Conservation (phyloP, 768 basidiomycete species). For the Agrocybe pediades region DNA sequence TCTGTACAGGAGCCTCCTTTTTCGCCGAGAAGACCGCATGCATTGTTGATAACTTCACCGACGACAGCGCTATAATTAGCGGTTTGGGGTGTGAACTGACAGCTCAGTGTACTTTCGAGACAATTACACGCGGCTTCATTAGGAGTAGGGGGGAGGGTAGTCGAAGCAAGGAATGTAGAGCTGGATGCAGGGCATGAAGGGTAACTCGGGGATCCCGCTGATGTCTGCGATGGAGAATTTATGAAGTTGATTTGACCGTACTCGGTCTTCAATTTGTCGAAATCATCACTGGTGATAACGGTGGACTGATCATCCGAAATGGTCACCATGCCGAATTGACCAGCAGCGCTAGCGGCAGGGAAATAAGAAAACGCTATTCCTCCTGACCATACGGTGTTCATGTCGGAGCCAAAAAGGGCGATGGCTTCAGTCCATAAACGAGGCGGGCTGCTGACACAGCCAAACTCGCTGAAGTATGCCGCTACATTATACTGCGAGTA, state of each 20-base stretch:
- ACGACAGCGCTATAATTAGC: conserved; percentile 60
- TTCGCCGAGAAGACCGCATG: conserved; percentile 75
- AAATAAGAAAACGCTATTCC: conserved; percentile 91
- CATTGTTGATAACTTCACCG: conserved; percentile 63
- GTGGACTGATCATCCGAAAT: conserved; percentile 66
- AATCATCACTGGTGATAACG: conserved; percentile 72
- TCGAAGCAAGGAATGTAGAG: conserved; percentile 63
- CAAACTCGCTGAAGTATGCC: conserved; percentile 91
- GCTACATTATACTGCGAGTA: conserved; percentile 72
- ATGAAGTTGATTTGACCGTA: conserved; percentile 59
- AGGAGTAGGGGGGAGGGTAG: conserved; percentile 81
- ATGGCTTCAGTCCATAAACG: conserved; percentile 81
- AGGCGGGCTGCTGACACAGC: conserved; percentile 62
- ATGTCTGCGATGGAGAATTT: conserved; percentile 54
- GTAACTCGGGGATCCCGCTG: conserved; percentile 49
- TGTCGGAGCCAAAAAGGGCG: conserved; percentile 70
- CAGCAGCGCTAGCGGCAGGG: conserved; percentile 70
- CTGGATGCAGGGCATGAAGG: conserved; percentile 67
- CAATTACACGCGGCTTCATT: conserved; percentile 81
- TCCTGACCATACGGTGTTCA: conserved; percentile 84
- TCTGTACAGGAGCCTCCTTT: conserved; percentile 62
- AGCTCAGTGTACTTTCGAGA: conserved; percentile 65
- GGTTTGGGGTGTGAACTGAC: conserved; percentile 68
- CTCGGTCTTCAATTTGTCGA: conserved; percentile 60
- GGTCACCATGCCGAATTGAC: conserved; percentile 85